These are phyloP conservation scores for Aspergillus hiratsukae DNA, from an alignment of 2,329 filamentous ascomycete genomes.

Conservation along the genomic window DNA sequence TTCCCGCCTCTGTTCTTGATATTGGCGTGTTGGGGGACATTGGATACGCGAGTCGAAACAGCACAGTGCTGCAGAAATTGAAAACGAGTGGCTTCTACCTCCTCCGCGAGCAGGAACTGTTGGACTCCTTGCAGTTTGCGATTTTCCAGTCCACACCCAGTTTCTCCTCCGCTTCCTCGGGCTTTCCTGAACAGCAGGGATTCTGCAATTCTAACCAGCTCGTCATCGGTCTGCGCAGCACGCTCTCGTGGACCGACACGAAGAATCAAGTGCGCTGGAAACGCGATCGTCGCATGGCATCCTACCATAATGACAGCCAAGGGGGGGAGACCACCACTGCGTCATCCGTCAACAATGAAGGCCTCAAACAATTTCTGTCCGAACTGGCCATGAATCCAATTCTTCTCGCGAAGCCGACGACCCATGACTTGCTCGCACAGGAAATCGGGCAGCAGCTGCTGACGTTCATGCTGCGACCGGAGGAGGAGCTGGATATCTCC, in stretches of 20 bases:
- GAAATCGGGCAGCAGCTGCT: constrained; percentile 20
- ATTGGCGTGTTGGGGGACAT: constrained; percentile 18
- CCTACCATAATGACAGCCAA: constrained; percentile 5
- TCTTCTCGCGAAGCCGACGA: not conserved
- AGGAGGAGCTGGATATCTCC: constrained; percentile 17
- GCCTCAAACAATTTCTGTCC: not conserved
- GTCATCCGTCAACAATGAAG: not conserved
- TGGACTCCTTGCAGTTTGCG: too few relatives aligned
- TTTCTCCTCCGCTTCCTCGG: too few relatives aligned
- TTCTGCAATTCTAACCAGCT: too few relatives aligned
- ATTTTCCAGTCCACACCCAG: too few relatives aligned
- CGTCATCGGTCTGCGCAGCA: too few relatives aligned
- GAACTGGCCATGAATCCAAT: not conserved
- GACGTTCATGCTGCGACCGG: constrained; percentile 14
- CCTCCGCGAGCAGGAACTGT: too few relatives aligned
- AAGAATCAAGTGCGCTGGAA: not conserved
- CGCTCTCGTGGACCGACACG: too few relatives aligned
- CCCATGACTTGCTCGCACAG: constrained; percentile 8
- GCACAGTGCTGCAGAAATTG: too few relatives aligned
- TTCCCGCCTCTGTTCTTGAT: constrained; percentile 16
- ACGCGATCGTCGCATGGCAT: constrained; percentile 4
- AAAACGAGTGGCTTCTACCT: too few relatives aligned
- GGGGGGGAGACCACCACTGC: not conserved
- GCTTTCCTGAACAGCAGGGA: too few relatives aligned
- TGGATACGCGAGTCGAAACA: constrained; percentile 4